phyloP scores from a whole-genome alignment of 306 rosid genomes.

The Trifolium subterraneum region DNA sequence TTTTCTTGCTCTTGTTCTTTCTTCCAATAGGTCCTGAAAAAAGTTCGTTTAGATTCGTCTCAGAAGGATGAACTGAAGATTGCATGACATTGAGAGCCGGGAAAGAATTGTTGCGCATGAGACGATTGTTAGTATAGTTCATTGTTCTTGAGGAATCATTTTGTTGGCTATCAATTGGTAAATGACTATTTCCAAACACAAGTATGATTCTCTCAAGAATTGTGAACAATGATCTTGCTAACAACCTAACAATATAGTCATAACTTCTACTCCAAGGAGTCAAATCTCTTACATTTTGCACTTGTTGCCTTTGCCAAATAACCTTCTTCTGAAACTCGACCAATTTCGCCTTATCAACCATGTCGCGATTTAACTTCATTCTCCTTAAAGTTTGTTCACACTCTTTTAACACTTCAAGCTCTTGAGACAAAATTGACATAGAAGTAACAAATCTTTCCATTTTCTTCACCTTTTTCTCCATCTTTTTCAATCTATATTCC shows the following conservation, averaged over 20 bases:
- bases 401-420: slow-evolving; percentile 66
- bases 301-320: slow-evolving; percentile 68
- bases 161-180: slow-evolving; percentile 33
- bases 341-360: slow-evolving; percentile 35
- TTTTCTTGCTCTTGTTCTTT: slow-evolving; percentile 35
- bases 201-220: slow-evolving; percentile 69
- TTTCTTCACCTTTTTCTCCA: slow-evolving; percentile 86
- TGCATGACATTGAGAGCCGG: slow-evolving; percentile 27
- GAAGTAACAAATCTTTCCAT: slow-evolving; percentile 72
- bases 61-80: slow-evolving; percentile 50
- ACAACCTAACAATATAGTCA: slow-evolving; percentile 73
- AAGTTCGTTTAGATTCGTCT: slow-evolving; percentile 40
- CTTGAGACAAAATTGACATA: slow-evolving; percentile 60
- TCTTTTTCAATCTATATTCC: slow-evolving; percentile 80
- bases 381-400: slow-evolving; percentile 65
- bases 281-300: slow-evolving; percentile 58
- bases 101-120: slow-evolving; percentile 49
- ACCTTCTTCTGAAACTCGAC: slow-evolving; percentile 65
- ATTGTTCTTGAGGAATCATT: slow-evolving; percentile 7
- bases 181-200: slow-evolving; percentile 55
- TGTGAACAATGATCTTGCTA: slow-evolving; percentile 80
- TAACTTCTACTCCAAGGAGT: slow-evolving; percentile 82
- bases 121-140: slow-evolving; percentile 32
- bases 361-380: slow-evolving; percentile 48
- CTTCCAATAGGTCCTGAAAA: slow-evolving; percentile 35